Evolutionary conservation across 164 flowering plant genomes (phyloP), one percentile per base, ranked within the genome.

Genomic region (Tinospora cordifolia): DNA sequence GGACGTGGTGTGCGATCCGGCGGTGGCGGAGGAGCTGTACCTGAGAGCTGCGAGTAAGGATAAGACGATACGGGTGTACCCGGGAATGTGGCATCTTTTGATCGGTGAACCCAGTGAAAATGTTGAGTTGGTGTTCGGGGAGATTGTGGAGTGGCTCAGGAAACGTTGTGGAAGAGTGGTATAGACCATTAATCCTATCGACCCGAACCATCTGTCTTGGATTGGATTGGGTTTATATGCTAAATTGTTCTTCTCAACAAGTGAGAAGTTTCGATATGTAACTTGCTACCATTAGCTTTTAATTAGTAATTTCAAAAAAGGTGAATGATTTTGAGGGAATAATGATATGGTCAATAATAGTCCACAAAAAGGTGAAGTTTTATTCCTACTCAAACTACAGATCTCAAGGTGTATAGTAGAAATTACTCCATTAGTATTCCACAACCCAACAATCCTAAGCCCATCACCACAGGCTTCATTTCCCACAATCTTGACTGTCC

Each of bases 31-130:
- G 88, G 95, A 90, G 70, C 79, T 94, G 44, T 75, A 86, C 68
- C 14, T 64, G 63, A 83, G 85, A 19, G 95, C 98, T 12, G 21
- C 79, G 3, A 90, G 96, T 64, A 71, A 72, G 72, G 98, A 91
- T 62, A 93, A 88, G 82, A 90, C 96, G 15, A 30, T 92, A 17
- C 75, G 72, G 81, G 81, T 94, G 0, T 87, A 89, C 39, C 86
- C 85, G 0, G 97, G 92, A 5, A 83, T 90, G 98, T 89, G 90
- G n/a, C n/a, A n/a, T n/a, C n/a, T n/a, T n/a, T n/a, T n/a, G n/a
- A n/a, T n/a, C n/a, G n/a, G n/a, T n/a, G 99, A 95, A 77, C 78
- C 89, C 0, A 81, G 89, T 26, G 96, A 89, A 77, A 76, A 81
- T 57, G 98, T 95, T 21, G 97, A 92, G 69, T 51, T 78, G 75